Evolutionary conservation across 495 filamentous ascomycete species (phyloP).

Genomic region (Penicillium dipodomyicola): DNA sequence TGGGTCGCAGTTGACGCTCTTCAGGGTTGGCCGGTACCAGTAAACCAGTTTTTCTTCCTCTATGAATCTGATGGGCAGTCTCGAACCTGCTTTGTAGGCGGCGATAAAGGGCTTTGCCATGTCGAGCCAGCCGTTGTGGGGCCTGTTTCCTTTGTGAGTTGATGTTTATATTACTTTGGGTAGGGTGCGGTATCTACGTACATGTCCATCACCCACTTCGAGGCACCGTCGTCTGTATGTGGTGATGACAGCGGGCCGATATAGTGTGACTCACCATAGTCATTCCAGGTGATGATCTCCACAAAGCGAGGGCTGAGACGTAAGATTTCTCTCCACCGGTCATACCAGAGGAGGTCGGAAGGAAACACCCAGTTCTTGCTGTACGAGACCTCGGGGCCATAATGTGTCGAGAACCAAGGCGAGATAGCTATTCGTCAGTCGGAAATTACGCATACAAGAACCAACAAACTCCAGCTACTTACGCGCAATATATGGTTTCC

Average conservation of each 20-base stretch:
- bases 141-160: conserved; percentile 25
- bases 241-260: conserved; percentile 48
- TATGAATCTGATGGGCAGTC: conserved; percentile 39
- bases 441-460: not conserved
- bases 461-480: conserved; percentile 16
- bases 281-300: conserved; percentile 68
- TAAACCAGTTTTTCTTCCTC: conserved; percentile 54
- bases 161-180: not conserved
- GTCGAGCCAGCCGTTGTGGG: conserved; percentile 57
- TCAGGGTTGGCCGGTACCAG: conserved; percentile 57
- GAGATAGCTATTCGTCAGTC: conserved; percentile 34
- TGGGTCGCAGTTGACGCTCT: conserved; percentile 47
- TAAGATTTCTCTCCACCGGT: conserved; percentile 58
- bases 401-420: conserved; percentile 47
- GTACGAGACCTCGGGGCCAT: conserved; percentile 49
- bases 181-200: conserved; percentile 22
- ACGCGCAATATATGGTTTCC: conserved; percentile 56
- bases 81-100: conserved; percentile 56
- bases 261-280: conserved; percentile 63
- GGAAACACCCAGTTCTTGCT: conserved; percentile 64
- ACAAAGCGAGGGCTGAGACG: conserved; percentile 52
- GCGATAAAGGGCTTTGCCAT: conserved; percentile 60
- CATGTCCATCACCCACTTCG: conserved; percentile 63
- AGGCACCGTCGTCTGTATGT: conserved; percentile 57
- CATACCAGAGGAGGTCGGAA: conserved; percentile 54